Conservation (phyloP, 768 basidiomycete genomes). For the Butyriboletus loyo region DNA sequence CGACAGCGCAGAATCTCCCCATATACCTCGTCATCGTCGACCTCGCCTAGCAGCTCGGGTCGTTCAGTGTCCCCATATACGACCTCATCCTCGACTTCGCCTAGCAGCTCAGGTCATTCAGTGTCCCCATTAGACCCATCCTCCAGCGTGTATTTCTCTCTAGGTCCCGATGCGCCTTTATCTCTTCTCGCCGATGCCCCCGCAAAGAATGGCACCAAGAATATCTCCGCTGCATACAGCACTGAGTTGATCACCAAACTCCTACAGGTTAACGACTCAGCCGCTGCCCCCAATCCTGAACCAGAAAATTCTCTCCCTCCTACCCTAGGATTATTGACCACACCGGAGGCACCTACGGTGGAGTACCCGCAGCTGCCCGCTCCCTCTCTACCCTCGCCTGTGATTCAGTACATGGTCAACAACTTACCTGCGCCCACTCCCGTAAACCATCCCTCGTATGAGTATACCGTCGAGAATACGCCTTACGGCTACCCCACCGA, state of each 20-base stretch:
- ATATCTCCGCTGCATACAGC: not conserved
- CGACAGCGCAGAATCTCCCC: not conserved
- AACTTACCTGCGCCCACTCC: not conserved
- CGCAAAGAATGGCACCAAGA: not conserved
- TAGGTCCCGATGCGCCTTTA: not conserved
- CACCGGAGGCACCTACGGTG: too few species aligned
- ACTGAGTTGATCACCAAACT: not conserved
- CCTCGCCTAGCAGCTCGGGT: not conserved
- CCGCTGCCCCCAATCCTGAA: not conserved
- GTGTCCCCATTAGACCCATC: not conserved
- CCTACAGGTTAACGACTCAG: not conserved
- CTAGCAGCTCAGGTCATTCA: not conserved
- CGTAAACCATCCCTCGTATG: not conserved
- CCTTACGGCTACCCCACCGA: not conserved
- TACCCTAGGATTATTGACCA: not conserved
- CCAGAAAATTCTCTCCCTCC: too few species aligned
- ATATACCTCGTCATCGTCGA: not conserved
- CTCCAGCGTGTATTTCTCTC: not conserved
- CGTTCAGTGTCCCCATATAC: slow-evolving; percentile 3
- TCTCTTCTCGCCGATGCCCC: not conserved
- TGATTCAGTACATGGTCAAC: not conserved
- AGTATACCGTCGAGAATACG: not conserved
- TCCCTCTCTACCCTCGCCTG: not conserved
- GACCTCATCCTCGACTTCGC: not conserved
- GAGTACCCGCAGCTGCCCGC: not conserved